phyloP scores from a whole-genome alignment of 345 rosid species.

The Syzygium aromaticum region DNA sequence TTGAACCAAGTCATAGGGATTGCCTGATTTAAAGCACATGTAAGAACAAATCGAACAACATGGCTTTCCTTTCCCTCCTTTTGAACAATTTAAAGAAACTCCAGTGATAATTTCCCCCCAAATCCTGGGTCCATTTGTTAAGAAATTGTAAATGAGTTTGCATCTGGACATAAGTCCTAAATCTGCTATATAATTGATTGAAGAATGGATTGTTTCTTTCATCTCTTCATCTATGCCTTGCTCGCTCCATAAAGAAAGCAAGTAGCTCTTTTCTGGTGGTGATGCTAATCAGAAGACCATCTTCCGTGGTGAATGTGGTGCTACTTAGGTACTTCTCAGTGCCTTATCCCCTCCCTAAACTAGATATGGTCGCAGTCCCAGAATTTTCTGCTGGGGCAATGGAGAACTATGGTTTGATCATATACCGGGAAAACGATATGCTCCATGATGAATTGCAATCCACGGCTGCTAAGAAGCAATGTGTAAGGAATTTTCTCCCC shows the following conservation, averaged over 20 bases:
- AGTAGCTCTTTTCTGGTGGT: background rate
- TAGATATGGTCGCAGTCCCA: slow-evolving; percentile 37
- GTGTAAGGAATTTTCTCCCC: slow-evolving; percentile 1
- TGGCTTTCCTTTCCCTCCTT: background rate
- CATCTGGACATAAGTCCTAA: background rate
- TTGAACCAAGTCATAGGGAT: background rate
- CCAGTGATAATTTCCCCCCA: background rate
- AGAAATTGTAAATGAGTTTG: background rate
- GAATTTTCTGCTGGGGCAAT: slow-evolving; percentile 33
- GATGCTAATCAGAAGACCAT: background rate
- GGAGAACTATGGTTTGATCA: slow-evolving; percentile 37
- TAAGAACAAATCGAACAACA: background rate
- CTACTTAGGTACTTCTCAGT: slow-evolving; percentile 25
- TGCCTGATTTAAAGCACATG: background rate
- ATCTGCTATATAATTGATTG: background rate
- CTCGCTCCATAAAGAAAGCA: background rate
- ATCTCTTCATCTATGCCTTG: background rate
- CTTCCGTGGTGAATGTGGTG: background rate
- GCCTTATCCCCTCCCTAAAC: slow-evolving; percentile 34
- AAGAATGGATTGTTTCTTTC: background rate
- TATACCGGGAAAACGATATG: slow-evolving; percentile 24
- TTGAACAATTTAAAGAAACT: background rate
- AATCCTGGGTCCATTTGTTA: background rate
- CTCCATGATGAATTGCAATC: slow-evolving; percentile 19
- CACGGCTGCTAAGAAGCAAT: slow-evolving; percentile 25